Evolutionary conservation across 179 eudicot genomes (phyloP).

Genomic region (Sideroxylon spinosum): DNA sequence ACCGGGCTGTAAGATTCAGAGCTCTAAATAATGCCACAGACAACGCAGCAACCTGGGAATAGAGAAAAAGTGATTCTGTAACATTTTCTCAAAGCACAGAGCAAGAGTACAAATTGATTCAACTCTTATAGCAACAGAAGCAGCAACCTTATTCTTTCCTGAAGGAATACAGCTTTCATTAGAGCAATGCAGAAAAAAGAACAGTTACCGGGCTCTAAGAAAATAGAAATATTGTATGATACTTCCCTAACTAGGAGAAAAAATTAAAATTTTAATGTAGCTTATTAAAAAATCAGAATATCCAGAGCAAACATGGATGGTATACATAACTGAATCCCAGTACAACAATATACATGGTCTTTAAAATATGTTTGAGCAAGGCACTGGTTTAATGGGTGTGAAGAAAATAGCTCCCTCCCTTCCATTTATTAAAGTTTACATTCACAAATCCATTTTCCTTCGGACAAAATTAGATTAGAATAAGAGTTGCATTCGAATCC

Average conservation of each 20-base stretch:
- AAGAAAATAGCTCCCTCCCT: not conserved
- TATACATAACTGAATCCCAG: not conserved
- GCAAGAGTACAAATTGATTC: not conserved
- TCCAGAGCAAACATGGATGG: not conserved
- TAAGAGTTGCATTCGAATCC: not conserved
- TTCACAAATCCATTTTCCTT: not conserved
- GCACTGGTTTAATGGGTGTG: not conserved
- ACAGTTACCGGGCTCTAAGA: not conserved
- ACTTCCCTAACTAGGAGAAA: conserved; percentile 1
- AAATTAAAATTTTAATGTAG: not conserved
- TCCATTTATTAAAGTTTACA: not conserved
- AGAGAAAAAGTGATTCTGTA: not conserved
- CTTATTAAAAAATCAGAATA: not conserved
- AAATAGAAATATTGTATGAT: not conserved
- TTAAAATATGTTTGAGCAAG: not conserved
- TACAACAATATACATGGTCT: not conserved
- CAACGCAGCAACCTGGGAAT: conserved; percentile 69
- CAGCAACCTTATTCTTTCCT: conserved; percentile 5
- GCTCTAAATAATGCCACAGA: conserved; percentile 89
- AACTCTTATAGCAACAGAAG: not conserved
- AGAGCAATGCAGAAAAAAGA: not conserved
- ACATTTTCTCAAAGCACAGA: not conserved
- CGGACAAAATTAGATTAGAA: not conserved
- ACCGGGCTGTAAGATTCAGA: conserved; percentile 81
- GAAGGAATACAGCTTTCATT: not conserved